These are phyloP conservation scores for Rubroshorea leprosula DNA, from an alignment of 345 rosid species.

Conservation along the genomic window DNA sequence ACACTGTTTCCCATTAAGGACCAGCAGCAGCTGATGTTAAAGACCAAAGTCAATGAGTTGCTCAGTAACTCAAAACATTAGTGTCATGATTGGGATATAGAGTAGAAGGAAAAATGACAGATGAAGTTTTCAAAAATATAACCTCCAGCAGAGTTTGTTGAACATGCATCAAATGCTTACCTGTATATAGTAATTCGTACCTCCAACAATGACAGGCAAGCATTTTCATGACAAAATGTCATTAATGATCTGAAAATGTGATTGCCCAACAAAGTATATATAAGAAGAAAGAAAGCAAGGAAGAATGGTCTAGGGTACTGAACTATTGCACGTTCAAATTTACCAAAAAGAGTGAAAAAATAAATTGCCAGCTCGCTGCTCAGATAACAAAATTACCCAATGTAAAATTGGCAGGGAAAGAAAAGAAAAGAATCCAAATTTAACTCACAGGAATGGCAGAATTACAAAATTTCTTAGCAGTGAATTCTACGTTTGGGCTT, in stretches of 20 bases:
- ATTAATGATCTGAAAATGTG: conserved; percentile 56
- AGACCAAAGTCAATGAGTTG: too few relatives aligned
- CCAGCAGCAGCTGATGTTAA: too few relatives aligned
- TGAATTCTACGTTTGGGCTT: conserved; percentile 59
- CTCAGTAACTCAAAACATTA: too few relatives aligned
- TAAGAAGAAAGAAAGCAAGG: neutral
- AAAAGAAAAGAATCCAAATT: neutral
- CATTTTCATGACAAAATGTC: conserved; percentile 63
- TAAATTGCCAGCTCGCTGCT: too few relatives aligned
- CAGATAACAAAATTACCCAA: neutral
- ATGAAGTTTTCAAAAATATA: neutral
- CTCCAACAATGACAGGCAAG: conserved; percentile 88
- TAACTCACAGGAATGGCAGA: conserved; percentile 64
- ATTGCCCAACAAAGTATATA: conserved; percentile 1
- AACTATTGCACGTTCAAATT: too few relatives aligned
- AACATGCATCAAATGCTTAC: conserved; percentile 27
- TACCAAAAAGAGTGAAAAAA: too few relatives aligned
- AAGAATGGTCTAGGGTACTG: too few relatives aligned
- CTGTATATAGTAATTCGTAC: conserved; percentile 92
- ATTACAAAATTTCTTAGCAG: conserved; percentile 72
- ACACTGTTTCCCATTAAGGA: too few relatives aligned
- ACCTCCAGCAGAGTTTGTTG: neutral
- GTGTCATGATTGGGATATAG: too few relatives aligned
- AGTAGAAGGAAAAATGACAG: too few relatives aligned
- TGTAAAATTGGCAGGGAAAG: neutral